These are phyloP conservation scores for Hirsutella thompsonii DNA, from an alignment of 2,329 filamentous ascomycete genomes.

Conservation along the genomic window DNA sequence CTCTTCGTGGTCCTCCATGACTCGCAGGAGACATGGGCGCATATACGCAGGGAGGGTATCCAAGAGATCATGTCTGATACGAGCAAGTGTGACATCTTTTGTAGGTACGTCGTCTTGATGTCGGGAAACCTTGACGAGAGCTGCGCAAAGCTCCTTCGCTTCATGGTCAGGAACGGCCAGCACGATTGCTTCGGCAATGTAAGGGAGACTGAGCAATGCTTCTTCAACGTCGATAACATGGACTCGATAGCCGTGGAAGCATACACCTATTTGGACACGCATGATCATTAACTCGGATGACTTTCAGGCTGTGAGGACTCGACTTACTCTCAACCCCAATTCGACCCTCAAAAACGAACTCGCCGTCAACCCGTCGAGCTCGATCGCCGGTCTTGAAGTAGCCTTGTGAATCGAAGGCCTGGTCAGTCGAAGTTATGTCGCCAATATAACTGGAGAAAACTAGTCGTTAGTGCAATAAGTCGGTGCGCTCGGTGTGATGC, in stretches of 20 bases:
- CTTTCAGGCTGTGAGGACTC: neutral
- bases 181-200: slow-evolving; percentile 9
- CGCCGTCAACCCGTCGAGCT: slow-evolving; percentile 44
- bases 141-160: slow-evolving; percentile 8
- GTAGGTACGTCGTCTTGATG: no score
- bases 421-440: slow-evolving; percentile 62
- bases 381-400: slow-evolving; percentile 93
- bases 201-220: slow-evolving; percentile 7
- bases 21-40: no score
- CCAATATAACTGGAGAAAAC: slow-evolving; percentile 10
- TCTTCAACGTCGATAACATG: slow-evolving; percentile 7
- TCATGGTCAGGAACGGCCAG: slow-evolving; percentile 10
- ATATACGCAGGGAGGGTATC: no score
- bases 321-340: slow-evolving; percentile 8
- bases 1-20: no score
- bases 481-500: slow-evolving; percentile 2
- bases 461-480: no score
- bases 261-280: slow-evolving; percentile 1
- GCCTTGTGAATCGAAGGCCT: slow-evolving; percentile 66
- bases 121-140: neutral
- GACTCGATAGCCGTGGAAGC: slow-evolving; percentile 5
- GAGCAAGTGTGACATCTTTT: no score
- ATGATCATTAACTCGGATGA: no score
- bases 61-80: no score
- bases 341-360: slow-evolving; percentile 10